phyloP scores from a whole-genome alignment of 164 flowering plant species.

The Magnolia kwangsiensis region DNA sequence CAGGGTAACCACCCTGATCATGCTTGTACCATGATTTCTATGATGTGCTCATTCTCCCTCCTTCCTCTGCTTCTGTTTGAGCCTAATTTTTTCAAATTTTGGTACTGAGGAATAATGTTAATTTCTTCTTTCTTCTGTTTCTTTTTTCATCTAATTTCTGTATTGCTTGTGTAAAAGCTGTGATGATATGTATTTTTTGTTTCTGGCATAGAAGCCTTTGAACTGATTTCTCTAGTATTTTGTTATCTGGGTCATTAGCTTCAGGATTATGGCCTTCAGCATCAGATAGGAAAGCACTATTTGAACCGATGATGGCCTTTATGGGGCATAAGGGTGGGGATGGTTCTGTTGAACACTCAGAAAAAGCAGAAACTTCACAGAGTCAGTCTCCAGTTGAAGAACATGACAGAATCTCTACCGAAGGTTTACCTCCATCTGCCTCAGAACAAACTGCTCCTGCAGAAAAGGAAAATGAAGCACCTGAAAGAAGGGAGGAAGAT shows the following conservation, averaged over 20 bases:
- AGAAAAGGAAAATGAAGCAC: slow-evolving; percentile 35
- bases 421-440: slow-evolving; percentile 15
- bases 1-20: no score
- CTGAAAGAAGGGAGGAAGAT: slow-evolving; percentile 20
- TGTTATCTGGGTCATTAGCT: slow-evolving; percentile 29
- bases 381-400: slow-evolving; percentile 21
- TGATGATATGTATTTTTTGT: background rate
- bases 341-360: slow-evolving; percentile 32
- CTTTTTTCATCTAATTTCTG: background rate
- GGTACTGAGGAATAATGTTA: no score
- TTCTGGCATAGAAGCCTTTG: background rate
- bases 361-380: slow-evolving; percentile 25
- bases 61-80: no score
- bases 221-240: background rate
- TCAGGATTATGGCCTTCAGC: slow-evolving; percentile 67
- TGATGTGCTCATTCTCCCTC: no score
- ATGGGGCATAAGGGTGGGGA: slow-evolving; percentile 73
- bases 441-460: slow-evolving; percentile 23
- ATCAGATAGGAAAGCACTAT: slow-evolving; percentile 60
- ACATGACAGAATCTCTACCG: slow-evolving; percentile 25
- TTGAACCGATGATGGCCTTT: slow-evolving; percentile 79
- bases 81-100: no score
- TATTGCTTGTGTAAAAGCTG: background rate
- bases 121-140: background rate
- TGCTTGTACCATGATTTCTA: no score